Evolutionary conservation across 768 basidiomycete genomes (phyloP), one percentile per base, ranked within the genome.

Genomic region (Naganishia kalamii): DNA sequence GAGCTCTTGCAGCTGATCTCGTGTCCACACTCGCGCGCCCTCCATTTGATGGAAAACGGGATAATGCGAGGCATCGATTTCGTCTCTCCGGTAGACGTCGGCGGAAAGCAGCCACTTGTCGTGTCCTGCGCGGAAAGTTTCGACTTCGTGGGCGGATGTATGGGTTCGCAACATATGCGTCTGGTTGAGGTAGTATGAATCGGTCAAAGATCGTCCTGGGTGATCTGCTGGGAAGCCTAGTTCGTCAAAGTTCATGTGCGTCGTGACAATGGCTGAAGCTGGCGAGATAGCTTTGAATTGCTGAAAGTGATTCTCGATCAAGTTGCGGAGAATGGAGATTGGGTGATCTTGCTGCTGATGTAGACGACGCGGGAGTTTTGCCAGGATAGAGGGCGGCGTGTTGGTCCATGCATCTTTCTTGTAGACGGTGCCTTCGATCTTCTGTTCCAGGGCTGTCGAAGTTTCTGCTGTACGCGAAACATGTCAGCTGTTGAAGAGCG

Each of bases 11-110:
- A 87, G 81, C 21, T 59, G 51, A 0, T 60, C 29, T 0, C 68
- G 54, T 8, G 75, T 69, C 75, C 92, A 90, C 62, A 97, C 86
- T 33, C 86, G 81, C 13, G 92, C 91, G 32, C 94, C 96, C 75
- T 99, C 96, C 80, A 96, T 90, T 80, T 99, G 96, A 79, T 99
- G 96, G 75, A 99, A 99, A 40, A 96, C 90, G 5, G 96, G 96
- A 77, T 97, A 96, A 75, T 99, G 96, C 10, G 88, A 89, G 13
- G 85, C 84, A 80, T 99, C 96, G 68, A 99, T 98, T 79, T 98
- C 96, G 83, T 99, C 96, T 71, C 96, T 85, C 54, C 96, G 81
- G 79, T 98, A 99, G 60, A 99, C 96, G 80, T 99, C 96, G 32
- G 96, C 92, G 10, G 92, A 89, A 25, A 98, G 82, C 33, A 99